phyloP scores from a whole-genome alignment of 108 stramenopile species.

The Aurantiochytrium sp. region DNA sequence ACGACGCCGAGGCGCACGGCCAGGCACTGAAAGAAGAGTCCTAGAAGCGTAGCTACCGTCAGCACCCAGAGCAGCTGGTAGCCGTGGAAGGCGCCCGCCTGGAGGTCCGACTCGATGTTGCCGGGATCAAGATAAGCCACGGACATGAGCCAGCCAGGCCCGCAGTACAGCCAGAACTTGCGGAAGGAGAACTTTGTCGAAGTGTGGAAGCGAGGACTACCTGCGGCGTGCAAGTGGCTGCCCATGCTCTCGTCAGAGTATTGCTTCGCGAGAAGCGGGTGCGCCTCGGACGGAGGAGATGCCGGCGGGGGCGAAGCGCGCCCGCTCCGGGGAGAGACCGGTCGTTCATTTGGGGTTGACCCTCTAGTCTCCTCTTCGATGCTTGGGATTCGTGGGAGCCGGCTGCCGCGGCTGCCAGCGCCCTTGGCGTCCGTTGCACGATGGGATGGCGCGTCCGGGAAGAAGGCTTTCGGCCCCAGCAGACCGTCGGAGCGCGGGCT shows the following conservation, averaged over 20 bases:
- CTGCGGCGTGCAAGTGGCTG: background rate
- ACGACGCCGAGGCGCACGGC: slow-evolving; percentile 72
- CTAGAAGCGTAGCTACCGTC: slow-evolving; percentile 65
- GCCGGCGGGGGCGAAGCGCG: background rate
- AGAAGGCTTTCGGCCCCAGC: no score
- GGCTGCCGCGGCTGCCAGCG: background rate
- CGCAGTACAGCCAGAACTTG: slow-evolving; percentile 43
- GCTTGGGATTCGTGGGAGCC: background rate
- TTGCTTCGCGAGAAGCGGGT: background rate
- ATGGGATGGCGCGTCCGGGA: no score
- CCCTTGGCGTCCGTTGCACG: no score
- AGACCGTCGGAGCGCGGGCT: no score
- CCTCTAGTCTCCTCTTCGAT: background rate
- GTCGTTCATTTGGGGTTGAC: no score
- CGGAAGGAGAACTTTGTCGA: slow-evolving; percentile 37
- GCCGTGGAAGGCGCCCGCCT: slow-evolving; percentile 66
- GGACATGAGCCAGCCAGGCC: slow-evolving; percentile 65
- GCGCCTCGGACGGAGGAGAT: background rate
- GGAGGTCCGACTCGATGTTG: slow-evolving; percentile 78
- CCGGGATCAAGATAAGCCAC: slow-evolving; percentile 81
- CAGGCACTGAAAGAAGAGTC: slow-evolving; percentile 68
- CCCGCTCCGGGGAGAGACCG: no score
- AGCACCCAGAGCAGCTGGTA: slow-evolving; percentile 69
- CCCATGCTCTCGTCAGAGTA: background rate
- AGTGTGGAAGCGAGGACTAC: background rate